These are phyloP conservation scores for Colletotrichum kahawae DNA, from an alignment of 2,329 filamentous ascomycete species.

Conservation along the genomic window DNA sequence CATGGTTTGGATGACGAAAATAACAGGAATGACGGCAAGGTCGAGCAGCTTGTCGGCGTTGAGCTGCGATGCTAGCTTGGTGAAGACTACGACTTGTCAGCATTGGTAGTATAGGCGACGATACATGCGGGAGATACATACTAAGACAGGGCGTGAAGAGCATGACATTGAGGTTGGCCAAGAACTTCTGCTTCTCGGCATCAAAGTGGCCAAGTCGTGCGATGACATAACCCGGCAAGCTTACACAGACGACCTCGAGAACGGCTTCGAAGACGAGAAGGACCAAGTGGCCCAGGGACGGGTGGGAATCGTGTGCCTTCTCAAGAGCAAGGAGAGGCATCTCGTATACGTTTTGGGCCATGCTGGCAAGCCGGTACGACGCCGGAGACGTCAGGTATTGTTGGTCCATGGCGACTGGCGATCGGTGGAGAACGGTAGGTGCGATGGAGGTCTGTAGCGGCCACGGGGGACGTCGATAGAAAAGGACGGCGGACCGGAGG, in stretches of 20 bases:
- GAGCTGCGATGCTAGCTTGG: conserved; percentile 92
- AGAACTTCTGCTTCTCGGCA: conserved; percentile 93
- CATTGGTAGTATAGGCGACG: background rate
- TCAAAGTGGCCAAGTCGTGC: conserved; percentile 92
- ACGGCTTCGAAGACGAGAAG: conserved; percentile 94
- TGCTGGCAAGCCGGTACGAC: conserved; percentile 47
- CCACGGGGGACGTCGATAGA: background rate
- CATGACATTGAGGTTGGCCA: conserved; percentile 94
- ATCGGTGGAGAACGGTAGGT: background rate
- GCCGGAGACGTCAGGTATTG: conserved; percentile 45
- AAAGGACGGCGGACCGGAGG: background rate
- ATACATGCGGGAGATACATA: conserved; percentile 48
- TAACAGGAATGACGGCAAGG: conserved; percentile 91
- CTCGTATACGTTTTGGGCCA: conserved; percentile 44
- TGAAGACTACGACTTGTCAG: conserved; percentile 73
- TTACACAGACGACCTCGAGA: conserved; percentile 93
- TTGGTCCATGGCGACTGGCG: conserved; percentile 11
- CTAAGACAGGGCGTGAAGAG: conserved; percentile 96
- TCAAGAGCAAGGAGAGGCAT: conserved; percentile 45
- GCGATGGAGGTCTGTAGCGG: background rate
- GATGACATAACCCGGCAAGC: conserved; percentile 90
- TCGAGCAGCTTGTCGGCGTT: conserved; percentile 90
- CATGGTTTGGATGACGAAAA: conserved; percentile 86
- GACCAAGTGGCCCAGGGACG: conserved; percentile 71
- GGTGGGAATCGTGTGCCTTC: conserved; percentile 59